Conservation (phyloP, 108 stramenopile species). For the Cyclotella choctawhatcheeana region DNA sequence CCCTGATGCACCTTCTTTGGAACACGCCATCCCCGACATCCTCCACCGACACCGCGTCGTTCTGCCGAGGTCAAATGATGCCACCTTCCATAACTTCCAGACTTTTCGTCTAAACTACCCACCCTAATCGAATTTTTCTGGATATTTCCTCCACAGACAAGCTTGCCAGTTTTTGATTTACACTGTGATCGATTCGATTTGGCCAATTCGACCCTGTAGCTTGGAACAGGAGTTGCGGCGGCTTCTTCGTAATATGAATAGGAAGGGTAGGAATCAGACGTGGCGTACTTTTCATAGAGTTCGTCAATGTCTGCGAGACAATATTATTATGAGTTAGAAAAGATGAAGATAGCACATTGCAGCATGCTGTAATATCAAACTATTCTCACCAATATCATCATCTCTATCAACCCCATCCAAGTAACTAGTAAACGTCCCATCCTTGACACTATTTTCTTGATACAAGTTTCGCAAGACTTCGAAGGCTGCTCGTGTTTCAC, state of each 20-base stretch:
- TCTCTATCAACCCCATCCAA: background rate
- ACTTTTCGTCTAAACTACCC: conserved; percentile 39
- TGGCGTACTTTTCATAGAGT: conserved; percentile 11
- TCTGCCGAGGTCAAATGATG: conserved; percentile 55
- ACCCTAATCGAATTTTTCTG: conserved; percentile 40
- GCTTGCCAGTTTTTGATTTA: conserved; percentile 6
- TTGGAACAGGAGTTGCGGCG: conserved; percentile 30
- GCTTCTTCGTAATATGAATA: conserved; percentile 4
- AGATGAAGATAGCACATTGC: background rate
- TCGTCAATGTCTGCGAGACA: conserved; percentile 11
- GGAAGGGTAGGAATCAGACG: background rate
- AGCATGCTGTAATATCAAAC: background rate
- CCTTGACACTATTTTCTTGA: conserved; percentile 20
- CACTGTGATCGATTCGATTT: conserved; percentile 40
- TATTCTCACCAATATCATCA: conserved; percentile 3
- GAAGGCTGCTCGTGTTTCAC: conserved; percentile 47
- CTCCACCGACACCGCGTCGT: background rate
- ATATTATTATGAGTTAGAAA: background rate
- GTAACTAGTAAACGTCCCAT: conserved; percentile 39
- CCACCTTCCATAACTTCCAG: conserved; percentile 57
- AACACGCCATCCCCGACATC: conserved; percentile 22
- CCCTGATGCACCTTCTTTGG: conserved; percentile 29
- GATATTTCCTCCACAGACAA: background rate
- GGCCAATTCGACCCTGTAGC: conserved; percentile 58
- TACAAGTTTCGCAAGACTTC: conserved; percentile 48